phyloP scores from a whole-genome alignment of 192 early-diverging fungal species.

The Pilobolus umbonatus region DNA sequence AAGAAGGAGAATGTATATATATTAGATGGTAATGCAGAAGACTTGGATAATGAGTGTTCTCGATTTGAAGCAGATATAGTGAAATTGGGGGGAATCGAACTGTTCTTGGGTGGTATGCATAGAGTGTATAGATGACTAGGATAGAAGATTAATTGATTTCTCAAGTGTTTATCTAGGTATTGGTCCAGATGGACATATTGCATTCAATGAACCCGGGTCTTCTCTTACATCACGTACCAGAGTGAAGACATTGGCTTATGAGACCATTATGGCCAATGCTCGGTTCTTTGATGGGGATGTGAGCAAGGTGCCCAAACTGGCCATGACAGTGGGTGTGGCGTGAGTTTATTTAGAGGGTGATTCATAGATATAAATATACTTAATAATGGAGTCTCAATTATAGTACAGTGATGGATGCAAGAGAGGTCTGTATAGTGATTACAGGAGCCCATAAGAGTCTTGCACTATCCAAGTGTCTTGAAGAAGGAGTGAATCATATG shows the following conservation, averaged over 20 bases:
- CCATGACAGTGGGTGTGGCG: constrained; percentile 83
- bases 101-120: constrained; percentile 69
- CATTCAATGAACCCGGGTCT: constrained; percentile 89
- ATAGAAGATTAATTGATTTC: constrained; percentile 55
- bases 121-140: constrained; percentile 57
- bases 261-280: constrained; percentile 84
- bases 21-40: constrained; percentile 77
- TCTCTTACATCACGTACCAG: constrained; percentile 76
- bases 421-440: constrained; percentile 81
- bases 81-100: constrained; percentile 78
- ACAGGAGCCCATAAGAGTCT: constrained; percentile 77
- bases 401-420: constrained; percentile 83
- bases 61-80: constrained; percentile 78
- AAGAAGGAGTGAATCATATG: constrained; percentile 83
- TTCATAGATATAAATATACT: neutral
- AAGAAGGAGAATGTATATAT: constrained; percentile 79
- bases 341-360: constrained; percentile 28
- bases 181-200: constrained; percentile 89
- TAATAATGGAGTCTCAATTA: neutral
- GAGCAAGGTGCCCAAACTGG: constrained; percentile 78
- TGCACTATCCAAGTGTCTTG: constrained; percentile 28
- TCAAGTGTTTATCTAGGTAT: constrained; percentile 51
- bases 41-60: constrained; percentile 76
- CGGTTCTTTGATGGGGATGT: constrained; percentile 84
- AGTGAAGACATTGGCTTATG: constrained; percentile 85